Conservation (phyloP, 768 basidiomycete species). For the Ramaria sp. region DNA sequence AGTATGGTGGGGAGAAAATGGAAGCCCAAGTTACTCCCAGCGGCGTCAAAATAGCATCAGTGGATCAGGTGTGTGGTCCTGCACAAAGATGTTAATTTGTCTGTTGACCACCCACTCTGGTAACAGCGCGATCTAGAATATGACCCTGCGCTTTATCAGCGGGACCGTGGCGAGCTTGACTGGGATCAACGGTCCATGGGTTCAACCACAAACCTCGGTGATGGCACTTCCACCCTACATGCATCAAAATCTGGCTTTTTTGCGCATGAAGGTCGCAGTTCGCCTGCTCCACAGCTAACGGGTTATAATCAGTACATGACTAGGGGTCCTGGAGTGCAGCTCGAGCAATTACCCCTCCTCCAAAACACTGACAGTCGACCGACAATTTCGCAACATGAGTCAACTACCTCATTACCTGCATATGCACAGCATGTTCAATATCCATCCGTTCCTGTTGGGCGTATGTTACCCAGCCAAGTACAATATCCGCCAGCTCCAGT, state of each 20-base stretch:
- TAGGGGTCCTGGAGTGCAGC: neutral
- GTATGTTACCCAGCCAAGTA: neutral
- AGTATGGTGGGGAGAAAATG: slow-evolving; percentile 71
- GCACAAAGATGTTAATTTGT: neutral
- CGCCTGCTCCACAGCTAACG: slow-evolving; percentile 2
- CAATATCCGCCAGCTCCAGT: slow-evolving; percentile 6
- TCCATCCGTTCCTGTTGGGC: neutral
- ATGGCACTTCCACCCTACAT: slow-evolving; percentile 11
- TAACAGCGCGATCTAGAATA: slow-evolving; percentile 63
- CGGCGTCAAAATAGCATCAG: slow-evolving; percentile 74
- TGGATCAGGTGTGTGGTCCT: slow-evolving; percentile 47
- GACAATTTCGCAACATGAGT: neutral
- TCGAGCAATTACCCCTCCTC: slow-evolving; percentile 6
- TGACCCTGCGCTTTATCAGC: slow-evolving; percentile 66
- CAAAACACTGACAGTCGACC: neutral
- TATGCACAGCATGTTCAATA: neutral
- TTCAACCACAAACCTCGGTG: slow-evolving; percentile 32
- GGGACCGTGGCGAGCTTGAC: slow-evolving; percentile 77
- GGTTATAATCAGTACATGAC: slow-evolving; percentile 7
- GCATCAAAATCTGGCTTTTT: neutral
- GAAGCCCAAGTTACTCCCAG: slow-evolving; percentile 66
- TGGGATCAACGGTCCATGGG: slow-evolving; percentile 79
- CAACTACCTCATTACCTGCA: slow-evolving; percentile 1
- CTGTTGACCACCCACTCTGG: neutral
- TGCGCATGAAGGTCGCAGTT: neutral